Conservation (phyloP, 768 basidiomycete species). For the Naganishia randhawae region DNA sequence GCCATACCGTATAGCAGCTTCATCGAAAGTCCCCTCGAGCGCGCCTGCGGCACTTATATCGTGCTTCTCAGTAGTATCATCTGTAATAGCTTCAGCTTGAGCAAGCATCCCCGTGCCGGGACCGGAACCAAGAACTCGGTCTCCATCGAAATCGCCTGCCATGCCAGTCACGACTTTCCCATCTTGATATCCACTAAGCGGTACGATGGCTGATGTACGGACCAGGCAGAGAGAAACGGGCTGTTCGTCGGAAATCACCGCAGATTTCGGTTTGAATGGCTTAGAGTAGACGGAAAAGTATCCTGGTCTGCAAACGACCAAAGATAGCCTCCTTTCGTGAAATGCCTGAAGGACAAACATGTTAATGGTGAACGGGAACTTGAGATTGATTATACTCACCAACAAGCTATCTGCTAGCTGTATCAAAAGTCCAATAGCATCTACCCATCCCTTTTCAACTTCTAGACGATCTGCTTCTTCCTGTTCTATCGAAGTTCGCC, state of each 20-base stretch:
- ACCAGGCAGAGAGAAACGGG: slow-evolving; percentile 8
- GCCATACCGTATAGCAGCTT: slow-evolving; percentile 15
- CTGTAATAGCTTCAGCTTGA: neutral
- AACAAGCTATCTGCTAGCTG: slow-evolving; percentile 20
- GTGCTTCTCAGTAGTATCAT: neutral
- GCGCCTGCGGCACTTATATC: neutral
- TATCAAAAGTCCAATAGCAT: slow-evolving; percentile 24
- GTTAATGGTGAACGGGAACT: neutral
- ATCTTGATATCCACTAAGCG: slow-evolving; percentile 15
- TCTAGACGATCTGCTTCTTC: slow-evolving; percentile 15
- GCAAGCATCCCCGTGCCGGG: neutral
- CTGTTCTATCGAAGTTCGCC: slow-evolving; percentile 1
- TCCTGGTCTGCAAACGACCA: slow-evolving; percentile 22
- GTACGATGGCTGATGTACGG: slow-evolving; percentile 11
- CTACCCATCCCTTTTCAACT: slow-evolving; percentile 4
- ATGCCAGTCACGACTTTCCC: slow-evolving; percentile 1
- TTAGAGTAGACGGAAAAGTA: slow-evolving; percentile 12
- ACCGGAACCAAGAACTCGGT: slow-evolving; percentile 8
- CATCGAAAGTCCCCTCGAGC: slow-evolving; percentile 20
- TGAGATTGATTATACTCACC: neutral
- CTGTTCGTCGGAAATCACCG: slow-evolving; percentile 3
- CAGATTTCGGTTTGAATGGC: slow-evolving; percentile 3
- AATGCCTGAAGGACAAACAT: neutral
- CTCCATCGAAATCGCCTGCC: slow-evolving; percentile 10
- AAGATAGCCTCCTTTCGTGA: slow-evolving; percentile 21